These are phyloP conservation scores for Amauroascus verrucosus DNA, from an alignment of 2,329 filamentous ascomycete species.

Conservation along the genomic window DNA sequence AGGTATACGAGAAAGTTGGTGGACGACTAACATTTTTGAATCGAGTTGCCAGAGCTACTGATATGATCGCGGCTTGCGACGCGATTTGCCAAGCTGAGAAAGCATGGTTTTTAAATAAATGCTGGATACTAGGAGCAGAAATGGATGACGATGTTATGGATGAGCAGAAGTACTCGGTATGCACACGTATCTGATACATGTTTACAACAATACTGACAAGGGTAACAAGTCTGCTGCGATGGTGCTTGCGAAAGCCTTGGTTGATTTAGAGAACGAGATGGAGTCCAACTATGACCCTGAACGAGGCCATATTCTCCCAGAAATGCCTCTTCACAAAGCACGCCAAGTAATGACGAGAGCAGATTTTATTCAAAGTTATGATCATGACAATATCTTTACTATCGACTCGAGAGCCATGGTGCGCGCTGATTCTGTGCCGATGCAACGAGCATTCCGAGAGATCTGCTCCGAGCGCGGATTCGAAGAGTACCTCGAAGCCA, in stretches of 20 bases:
- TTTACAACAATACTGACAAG: conserved; percentile 15
- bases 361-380: conserved; percentile 87
- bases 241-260: conserved; percentile 80
- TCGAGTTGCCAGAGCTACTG: conserved; percentile 70
- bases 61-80: conserved; percentile 73
- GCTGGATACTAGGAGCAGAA: conserved; percentile 62
- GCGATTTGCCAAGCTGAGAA: conserved; percentile 61
- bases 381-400: conserved; percentile 89
- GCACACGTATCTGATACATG: conserved; percentile 22
- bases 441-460: conserved; percentile 83
- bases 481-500: conserved; percentile 68
- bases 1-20: conserved; percentile 78
- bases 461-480: conserved; percentile 72
- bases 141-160: conserved; percentile 99
- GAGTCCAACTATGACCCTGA: conserved; percentile 53
- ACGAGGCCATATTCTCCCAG: conserved; percentile 64
- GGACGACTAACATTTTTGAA: conserved; percentile 81
- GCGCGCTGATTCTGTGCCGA: conserved; percentile 85
- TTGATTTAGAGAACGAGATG: conserved; percentile 64
- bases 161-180: conserved; percentile 86
- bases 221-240: conserved; percentile 65
- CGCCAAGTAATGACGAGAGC: conserved; percentile 90
- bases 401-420: conserved; percentile 83
- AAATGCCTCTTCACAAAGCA: conserved; percentile 69
- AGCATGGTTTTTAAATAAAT: conserved; percentile 70